Evolutionary conservation across 805 yeast species (phyloP).

Genomic region (Pichia occidentalis): DNA sequence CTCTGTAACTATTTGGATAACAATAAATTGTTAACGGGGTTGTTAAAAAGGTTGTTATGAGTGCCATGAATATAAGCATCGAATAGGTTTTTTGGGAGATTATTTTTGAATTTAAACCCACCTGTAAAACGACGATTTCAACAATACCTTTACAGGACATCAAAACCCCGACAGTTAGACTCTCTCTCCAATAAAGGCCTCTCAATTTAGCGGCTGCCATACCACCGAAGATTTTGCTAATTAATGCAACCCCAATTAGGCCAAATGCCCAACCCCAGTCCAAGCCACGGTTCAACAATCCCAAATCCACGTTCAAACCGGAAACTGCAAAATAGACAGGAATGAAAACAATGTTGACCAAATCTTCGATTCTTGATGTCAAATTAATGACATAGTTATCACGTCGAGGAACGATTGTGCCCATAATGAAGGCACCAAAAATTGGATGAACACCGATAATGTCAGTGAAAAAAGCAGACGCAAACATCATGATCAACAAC

Average conservation of each 20-base stretch:
- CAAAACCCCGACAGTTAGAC: slow-evolving; percentile 67
- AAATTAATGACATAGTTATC: slow-evolving; percentile 63
- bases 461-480: slow-evolving; percentile 73
- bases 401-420: slow-evolving; percentile 70
- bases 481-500: slow-evolving; percentile 49
- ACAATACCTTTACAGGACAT: slow-evolving; percentile 90
- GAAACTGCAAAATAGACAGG: slow-evolving; percentile 79
- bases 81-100: slow-evolving; percentile 60
- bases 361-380: slow-evolving; percentile 71
- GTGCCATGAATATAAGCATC: slow-evolving; percentile 80
- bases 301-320: slow-evolving; percentile 65
- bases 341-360: slow-evolving; percentile 62
- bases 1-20: slow-evolving; percentile 60
- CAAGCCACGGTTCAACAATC: slow-evolving; percentile 52
- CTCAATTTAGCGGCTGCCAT: slow-evolving; percentile 52
- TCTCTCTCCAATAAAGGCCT: slow-evolving; percentile 67
- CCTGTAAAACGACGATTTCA: slow-evolving; percentile 70
- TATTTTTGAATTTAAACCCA: slow-evolving; percentile 67
- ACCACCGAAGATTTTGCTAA: slow-evolving; percentile 66
- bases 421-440: slow-evolving; percentile 78
- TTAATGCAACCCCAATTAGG: slow-evolving; percentile 57
- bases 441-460: slow-evolving; percentile 83
- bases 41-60: slow-evolving; percentile 70
- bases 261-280: slow-evolving; percentile 79
- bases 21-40: slow-evolving; percentile 61